Base-by-base conservation (phyloP, 2,329 filamentous ascomycete species). In the Allantophomopsis lycopodina region DNA sequence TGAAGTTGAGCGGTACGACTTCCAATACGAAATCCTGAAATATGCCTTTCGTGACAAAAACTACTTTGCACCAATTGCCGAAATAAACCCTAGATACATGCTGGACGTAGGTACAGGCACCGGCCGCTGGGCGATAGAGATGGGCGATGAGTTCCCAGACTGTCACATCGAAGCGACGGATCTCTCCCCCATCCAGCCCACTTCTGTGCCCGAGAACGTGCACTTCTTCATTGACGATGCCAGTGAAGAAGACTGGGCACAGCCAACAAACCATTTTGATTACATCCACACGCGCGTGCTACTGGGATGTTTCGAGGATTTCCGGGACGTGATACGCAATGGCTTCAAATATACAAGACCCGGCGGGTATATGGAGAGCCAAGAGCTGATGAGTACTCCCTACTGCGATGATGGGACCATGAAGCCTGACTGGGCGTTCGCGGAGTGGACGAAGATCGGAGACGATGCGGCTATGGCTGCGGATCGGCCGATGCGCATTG, bases 171-270 rank as follows among this genome's bases (percentile, higher is more conserved):
- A 43, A 43, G 41, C 45, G 41, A 5, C 34, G 33, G 16, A 47
- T 39, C 30, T 46, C 36, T 31, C 38, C 23, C 35, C 32, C 18
- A 39, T 37, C 21, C 20, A 42, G 39, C n/a, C 33, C 3, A 61
- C 61, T 10, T 63, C 71, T 37, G 76, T 83, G 1, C 80, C 81
- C 0, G 69, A 71, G 12, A 87, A 86, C 47, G 78, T 85, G 16
- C 72, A 74, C 44, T 87, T 86, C 46, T 74, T 75, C 43, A 69
- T 87, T 33, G 43, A 45, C 18, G 45, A 47, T 23, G 45, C 43
- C 12, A 28, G 34, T 13, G 21, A 46, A 66, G 57, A 55, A 16
- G 47, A 57, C 12, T 64, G 60, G 60, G 69, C 56, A 53, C 69
- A 57, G 36, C 57, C 63, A 7, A 49, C 57, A 0, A 47, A 62